Evolutionary conservation across 768 basidiomycete species (phyloP).

Genomic region (Xerocomellus amylosporus): DNA sequence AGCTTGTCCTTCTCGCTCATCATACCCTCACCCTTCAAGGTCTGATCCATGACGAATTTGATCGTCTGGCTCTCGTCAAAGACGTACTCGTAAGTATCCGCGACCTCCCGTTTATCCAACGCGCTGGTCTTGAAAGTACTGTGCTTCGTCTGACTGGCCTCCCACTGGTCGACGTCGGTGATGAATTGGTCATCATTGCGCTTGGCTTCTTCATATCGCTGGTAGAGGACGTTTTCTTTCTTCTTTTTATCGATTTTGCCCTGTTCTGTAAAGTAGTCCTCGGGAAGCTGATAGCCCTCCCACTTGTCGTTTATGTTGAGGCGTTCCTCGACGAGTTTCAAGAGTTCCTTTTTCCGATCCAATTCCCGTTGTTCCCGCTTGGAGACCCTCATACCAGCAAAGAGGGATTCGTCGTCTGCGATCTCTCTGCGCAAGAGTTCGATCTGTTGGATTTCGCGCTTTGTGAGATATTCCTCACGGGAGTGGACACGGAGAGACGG

Average conservation of each 20-base stretch:
- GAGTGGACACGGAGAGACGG: constrained; percentile 84
- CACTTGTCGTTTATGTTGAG: constrained; percentile 92
- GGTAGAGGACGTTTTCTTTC: constrained; percentile 87
- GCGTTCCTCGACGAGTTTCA: constrained; percentile 90
- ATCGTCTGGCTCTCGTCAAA: constrained; percentile 98
- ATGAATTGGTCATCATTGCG: constrained; percentile 92
- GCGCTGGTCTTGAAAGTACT: constrained; percentile 91
- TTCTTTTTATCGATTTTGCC: constrained; percentile 98
- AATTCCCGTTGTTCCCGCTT: constrained; percentile 78
- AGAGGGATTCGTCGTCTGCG: constrained; percentile 88
- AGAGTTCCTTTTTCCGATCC: constrained; percentile 87
- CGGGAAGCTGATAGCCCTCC: constrained; percentile 95
- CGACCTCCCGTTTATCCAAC: constrained; percentile 78
- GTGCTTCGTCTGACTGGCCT: constrained; percentile 84
- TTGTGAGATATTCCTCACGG: constrained; percentile 93
- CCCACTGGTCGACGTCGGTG: constrained; percentile 98
- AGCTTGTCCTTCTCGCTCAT: constrained; percentile 85
- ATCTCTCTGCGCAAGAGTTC: constrained; percentile 92
- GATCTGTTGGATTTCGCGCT: constrained; percentile 94
- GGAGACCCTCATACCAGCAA: constrained; percentile 87
- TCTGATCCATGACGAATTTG: constrained; percentile 85
- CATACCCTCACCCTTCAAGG: constrained; percentile 60
- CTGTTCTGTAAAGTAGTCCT: constrained; percentile 97
- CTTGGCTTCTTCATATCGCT: constrained; percentile 92
- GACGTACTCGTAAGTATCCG: constrained; percentile 93